Evolutionary conservation across 768 basidiomycete genomes (phyloP).

Genomic region (Kwoniella botswanensis): DNA sequence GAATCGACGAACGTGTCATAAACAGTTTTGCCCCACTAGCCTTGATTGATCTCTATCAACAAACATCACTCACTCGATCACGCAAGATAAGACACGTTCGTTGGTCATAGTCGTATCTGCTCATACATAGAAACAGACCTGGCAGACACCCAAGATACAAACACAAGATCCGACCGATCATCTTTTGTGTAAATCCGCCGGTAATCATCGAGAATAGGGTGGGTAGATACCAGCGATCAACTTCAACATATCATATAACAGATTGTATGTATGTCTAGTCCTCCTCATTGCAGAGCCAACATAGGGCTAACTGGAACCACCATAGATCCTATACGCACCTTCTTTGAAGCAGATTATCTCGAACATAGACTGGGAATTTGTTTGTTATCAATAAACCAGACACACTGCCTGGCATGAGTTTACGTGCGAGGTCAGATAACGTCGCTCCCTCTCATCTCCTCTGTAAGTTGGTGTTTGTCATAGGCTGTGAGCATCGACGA

Average conservation of each 20-base stretch:
- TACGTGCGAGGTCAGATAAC: not conserved
- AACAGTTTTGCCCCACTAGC: too few relatives aligned
- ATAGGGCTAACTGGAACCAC: too few relatives aligned
- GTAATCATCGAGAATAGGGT: not conserved
- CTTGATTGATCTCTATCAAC: not conserved
- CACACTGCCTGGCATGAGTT: slow-evolving; percentile 2
- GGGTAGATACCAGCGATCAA: not conserved
- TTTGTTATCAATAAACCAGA: not conserved
- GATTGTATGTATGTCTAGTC: too few relatives aligned
- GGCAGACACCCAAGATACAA: too few relatives aligned
- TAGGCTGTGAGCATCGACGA: too few relatives aligned
- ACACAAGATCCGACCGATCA: not conserved
- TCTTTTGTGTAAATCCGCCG: not conserved
- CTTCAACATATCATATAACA: not conserved
- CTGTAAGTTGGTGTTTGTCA: not conserved
- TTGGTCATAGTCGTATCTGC: not conserved
- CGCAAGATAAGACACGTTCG: not conserved
- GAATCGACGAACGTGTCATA: not conserved
- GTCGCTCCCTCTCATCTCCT: not conserved
- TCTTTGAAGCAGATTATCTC: too few relatives aligned
- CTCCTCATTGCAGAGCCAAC: too few relatives aligned
- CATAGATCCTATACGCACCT: too few relatives aligned
- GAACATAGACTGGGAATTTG: too few relatives aligned
- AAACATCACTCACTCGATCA: not conserved
- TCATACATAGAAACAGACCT: too few relatives aligned